Conservation (phyloP, 352 stramenopile genomes). For the Elongisporangium senticosum region DNA sequence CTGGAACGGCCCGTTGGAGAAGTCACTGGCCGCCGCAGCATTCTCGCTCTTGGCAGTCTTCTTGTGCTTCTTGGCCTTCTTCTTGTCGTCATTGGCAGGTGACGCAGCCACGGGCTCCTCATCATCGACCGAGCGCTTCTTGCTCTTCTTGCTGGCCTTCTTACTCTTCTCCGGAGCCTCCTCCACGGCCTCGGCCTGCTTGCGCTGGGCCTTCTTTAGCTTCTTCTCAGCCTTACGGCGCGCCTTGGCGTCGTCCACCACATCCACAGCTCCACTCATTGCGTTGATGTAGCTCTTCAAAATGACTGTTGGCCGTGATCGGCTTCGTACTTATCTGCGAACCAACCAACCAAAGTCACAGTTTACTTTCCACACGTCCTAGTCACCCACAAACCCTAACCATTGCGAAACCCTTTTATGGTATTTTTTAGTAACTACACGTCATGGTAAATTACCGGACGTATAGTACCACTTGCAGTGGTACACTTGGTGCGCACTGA, state of each 20-base stretch:
- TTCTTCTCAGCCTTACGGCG: constrained; percentile 43
- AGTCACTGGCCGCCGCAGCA: constrained; percentile 31
- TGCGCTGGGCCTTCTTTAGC: constrained; percentile 32
- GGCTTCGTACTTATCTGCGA: neutral
- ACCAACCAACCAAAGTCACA: neutral
- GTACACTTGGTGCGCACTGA: neutral
- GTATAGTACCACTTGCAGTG: neutral
- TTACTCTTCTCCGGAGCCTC: constrained; percentile 23
- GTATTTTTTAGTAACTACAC: neutral
- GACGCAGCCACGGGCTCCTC: neutral
- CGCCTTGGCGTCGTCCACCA: constrained; percentile 27
- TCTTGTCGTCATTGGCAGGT: constrained; percentile 26
- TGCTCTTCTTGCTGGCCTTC: constrained; percentile 24
- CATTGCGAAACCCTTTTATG: neutral
- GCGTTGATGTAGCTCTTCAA: neutral
- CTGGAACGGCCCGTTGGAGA: constrained; percentile 69
- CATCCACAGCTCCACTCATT: constrained; percentile 11
- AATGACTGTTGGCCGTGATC: neutral
- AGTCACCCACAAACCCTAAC: neutral
- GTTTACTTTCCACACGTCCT: neutral
- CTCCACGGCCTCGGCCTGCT: constrained; percentile 14
- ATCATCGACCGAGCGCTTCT: constrained; percentile 5
- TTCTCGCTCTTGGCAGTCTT: constrained; percentile 43
- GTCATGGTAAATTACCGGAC: neutral
- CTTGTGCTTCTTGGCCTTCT: constrained; percentile 44